Base-by-base conservation (phyloP, 2,329 filamentous ascomycete species). In the Diplodia sapinea region DNA sequence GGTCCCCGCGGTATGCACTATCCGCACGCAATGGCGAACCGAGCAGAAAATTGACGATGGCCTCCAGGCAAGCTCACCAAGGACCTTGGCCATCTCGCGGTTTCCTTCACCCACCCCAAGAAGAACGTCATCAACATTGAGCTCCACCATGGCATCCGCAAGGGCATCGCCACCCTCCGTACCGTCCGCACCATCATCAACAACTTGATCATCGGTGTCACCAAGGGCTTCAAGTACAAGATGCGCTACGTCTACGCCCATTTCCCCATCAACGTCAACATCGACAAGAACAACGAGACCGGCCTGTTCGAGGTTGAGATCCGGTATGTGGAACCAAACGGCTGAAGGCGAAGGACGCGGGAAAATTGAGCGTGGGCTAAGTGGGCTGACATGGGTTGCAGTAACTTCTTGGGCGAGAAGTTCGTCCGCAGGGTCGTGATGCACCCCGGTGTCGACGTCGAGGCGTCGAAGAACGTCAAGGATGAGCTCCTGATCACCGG, bases 181-280 rank as follows among this genome's bases (percentile, higher is more conserved):
- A 99, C 95, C 79, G 95, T 99, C 86, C 93, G 93, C 81, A 94
- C 94, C 74, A 84, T 98, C 85, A 96, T 99, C 88, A 92, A 96
- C 89, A 99, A 99, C 91, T 83, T 99, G 86, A 92, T 99, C 84
- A 90, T 94, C 79, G 95, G 95, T 84, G 95, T 99, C 75, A 99
- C 95, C 83, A 96, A 94, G 88, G 95, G 95, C 77, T 99, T 91
- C 92, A 96, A 96, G 88, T 99, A 99, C 91, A 99, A 99, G 92
- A 98, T 99, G 94, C 93, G 96, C 80, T 99, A 99, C 87, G 95
- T 99, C 85, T 99, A 99, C 84, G 95, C 95, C 82, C 95, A 99
- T 91, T 99, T 99, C 82, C 95, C 95, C 85, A 99, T 99, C 93
- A 99, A 99, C 89, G 94, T 99, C 87, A 98, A 97, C 88, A 84